Conservation (phyloP, 2,329 filamentous ascomycete genomes). For the Fonsecaea nubica region DNA sequence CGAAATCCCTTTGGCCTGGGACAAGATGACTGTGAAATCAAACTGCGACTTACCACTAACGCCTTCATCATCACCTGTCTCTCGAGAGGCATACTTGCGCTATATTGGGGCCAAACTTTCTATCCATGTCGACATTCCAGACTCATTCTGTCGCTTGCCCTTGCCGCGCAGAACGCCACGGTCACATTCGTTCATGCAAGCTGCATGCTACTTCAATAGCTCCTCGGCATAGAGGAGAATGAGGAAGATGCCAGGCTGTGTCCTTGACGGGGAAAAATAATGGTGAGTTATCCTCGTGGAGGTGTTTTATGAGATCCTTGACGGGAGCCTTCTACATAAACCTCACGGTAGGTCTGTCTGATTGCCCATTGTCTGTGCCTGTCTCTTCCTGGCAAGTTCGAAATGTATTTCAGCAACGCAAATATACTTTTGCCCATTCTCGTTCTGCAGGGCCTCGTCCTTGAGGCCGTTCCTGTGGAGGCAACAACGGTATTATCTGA, state of each 20-base stretch:
- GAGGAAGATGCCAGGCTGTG: background rate
- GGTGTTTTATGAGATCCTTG: background rate
- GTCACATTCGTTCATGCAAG: constrained; percentile 6
- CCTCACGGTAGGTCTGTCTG: background rate
- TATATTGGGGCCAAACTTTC: constrained; percentile 10
- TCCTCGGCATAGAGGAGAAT: background rate
- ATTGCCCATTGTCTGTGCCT: background rate
- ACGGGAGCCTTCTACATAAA: background rate
- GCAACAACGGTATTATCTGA: background rate
- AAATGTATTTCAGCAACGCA: background rate
- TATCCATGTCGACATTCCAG: constrained; percentile 1
- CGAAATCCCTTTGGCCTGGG: background rate
- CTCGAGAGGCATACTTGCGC: background rate
- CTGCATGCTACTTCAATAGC: background rate
- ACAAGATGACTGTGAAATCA: background rate
- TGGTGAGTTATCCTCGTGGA: background rate
- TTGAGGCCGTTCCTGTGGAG: background rate
- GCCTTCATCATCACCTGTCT: background rate
- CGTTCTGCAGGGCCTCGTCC: background rate
- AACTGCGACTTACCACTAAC: background rate
- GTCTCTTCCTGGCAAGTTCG: background rate
- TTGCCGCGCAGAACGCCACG: constrained; percentile 14
- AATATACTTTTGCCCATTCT: background rate
- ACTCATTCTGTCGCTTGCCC: background rate
- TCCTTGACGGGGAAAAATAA: background rate